Base-by-base conservation (phyloP, 2,329 filamentous ascomycete species). In the Periconia sp. region DNA sequence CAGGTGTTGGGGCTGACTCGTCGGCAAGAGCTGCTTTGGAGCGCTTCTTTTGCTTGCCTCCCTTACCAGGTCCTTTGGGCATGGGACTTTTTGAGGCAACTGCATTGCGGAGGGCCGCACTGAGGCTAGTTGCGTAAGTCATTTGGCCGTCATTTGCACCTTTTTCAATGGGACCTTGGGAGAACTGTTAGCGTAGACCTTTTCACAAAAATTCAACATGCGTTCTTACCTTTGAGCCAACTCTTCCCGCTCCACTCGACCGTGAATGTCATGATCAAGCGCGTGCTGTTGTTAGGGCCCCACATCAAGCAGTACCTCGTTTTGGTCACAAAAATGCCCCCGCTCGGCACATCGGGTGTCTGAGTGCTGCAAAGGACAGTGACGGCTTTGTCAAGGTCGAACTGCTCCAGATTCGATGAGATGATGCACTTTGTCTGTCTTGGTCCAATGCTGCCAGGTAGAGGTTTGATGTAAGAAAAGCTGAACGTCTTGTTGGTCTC, bases 161-260 rank as follows among this genome's bases (percentile, higher is more conserved):
- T 69, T 96, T 96, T 68, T 99, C 94, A 57, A 99, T 99, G 2
- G 94, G 89, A 50, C 88, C 91, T 96, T 54, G 24, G 26, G 33
- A 42, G 43, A 36, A 29, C 41, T 15, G 37, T 12, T 24, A 12
- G 21, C 17, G 46, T 61, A 7, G 10, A 13, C 8, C 3, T 19
- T 24, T 16, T 19, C 12, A 15, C 4, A 32, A 25, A 8, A 5
- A 4, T 18, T 34, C 3, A 40, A 31, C 15, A 26, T 13, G 5
- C 63, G 76, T 48, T 33, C 77, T 66, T 76, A 95, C 92, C 89
- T 76, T 94, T 96, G 32, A 99, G 75, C 94, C 94, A 99, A 75
- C 92, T 96, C 78, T 97, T 99, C 58, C 92, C 92, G 3, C 87
- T 86, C 95, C 95, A 99, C 64, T 99, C 95, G 30, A 96, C 88